phyloP scores from a whole-genome alignment of 345 rosid species.

The Salix arbutifolia region DNA sequence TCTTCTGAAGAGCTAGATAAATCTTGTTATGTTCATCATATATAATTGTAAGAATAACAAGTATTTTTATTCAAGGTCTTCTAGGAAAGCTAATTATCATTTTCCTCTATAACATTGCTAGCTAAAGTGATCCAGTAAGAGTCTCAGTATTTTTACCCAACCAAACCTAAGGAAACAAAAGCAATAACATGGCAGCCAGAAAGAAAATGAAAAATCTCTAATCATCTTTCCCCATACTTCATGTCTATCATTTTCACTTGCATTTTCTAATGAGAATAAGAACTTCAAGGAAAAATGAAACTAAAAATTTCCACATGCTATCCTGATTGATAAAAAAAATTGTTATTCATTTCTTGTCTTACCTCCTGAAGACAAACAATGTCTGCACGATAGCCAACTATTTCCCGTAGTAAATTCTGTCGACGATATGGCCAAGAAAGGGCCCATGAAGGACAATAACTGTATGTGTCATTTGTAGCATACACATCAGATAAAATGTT shows the following conservation, averaged over 20 bases:
- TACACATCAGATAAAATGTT: slow-evolving; percentile 80
- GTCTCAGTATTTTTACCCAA: not conserved
- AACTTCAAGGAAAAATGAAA: not conserved
- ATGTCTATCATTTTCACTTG: not conserved
- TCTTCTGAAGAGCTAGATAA: not conserved
- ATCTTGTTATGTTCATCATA: not conserved
- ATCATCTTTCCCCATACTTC: not conserved
- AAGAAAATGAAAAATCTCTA: not conserved
- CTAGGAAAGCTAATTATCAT: not conserved
- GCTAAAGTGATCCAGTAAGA: not conserved
- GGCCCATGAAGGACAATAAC: slow-evolving; percentile 97
- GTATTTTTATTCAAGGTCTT: not conserved
- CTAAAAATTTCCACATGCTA: not conserved
- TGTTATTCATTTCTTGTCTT: slow-evolving; percentile 1
- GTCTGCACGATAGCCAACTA: slow-evolving; percentile 89
- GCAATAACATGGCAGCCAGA: not conserved
- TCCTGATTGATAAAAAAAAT: not conserved
- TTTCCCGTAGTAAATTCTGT: slow-evolving; percentile 85
- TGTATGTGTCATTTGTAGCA: slow-evolving; percentile 73
- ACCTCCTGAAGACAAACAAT: slow-evolving; percentile 98
- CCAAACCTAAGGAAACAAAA: not conserved
- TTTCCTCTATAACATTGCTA: not conserved
- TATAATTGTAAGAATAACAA: not conserved
- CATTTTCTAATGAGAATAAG: not conserved
- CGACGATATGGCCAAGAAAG: slow-evolving; percentile 96